A percentile compares a stretch with the other conserved stretches of the same genome.
phyloP scores from a whole-genome alignment of 1,139 yeast genomes.

The Citeromyces hawaiiensis region DNA sequence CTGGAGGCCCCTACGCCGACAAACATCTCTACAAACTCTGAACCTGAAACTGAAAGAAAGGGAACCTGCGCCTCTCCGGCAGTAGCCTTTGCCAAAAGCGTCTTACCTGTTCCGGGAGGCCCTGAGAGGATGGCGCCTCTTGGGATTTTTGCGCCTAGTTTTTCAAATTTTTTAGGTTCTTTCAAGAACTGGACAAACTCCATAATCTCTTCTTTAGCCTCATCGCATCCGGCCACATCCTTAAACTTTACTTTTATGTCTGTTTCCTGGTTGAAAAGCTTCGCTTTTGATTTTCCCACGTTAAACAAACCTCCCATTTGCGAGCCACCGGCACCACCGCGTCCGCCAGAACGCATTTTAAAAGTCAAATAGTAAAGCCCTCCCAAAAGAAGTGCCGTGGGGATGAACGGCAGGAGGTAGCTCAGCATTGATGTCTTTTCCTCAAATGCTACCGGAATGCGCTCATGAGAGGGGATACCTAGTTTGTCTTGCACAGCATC shows the following conservation, averaged over 20 bases:
- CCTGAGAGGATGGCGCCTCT: conserved; percentile 77
- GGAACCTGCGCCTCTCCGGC: conserved; percentile 85
- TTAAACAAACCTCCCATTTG: conserved; percentile 44
- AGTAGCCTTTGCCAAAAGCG: conserved; percentile 68
- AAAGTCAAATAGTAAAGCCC: conserved; percentile 61
- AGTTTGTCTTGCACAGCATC: conserved; percentile 47
- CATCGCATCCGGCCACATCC: conserved; percentile 78
- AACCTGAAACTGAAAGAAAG: conserved; percentile 69
- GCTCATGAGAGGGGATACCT: conserved; percentile 41
- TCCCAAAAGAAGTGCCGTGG: conserved; percentile 57
- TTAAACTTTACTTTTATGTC: conserved; percentile 61
- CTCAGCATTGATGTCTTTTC: conserved; percentile 47
- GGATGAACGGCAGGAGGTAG: conserved; percentile 46
- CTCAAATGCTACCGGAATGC: conserved; percentile 52
- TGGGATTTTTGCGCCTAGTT: conserved; percentile 72
- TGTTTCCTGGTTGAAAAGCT: conserved; percentile 55
- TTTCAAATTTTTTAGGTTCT: conserved; percentile 61
- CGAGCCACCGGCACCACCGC: conserved; percentile 29
- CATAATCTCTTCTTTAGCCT: conserved; percentile 76
- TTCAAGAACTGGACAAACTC: conserved; percentile 72
- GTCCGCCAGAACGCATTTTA: conserved; percentile 35
- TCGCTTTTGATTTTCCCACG: conserved; percentile 58
- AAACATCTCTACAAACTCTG: conserved; percentile 73
- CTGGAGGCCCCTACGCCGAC: conserved; percentile 79
- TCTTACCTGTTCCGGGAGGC: conserved; percentile 84